Conservation (phyloP, 148 eudicot species). For the Heliamphora exappendiculata region DNA sequence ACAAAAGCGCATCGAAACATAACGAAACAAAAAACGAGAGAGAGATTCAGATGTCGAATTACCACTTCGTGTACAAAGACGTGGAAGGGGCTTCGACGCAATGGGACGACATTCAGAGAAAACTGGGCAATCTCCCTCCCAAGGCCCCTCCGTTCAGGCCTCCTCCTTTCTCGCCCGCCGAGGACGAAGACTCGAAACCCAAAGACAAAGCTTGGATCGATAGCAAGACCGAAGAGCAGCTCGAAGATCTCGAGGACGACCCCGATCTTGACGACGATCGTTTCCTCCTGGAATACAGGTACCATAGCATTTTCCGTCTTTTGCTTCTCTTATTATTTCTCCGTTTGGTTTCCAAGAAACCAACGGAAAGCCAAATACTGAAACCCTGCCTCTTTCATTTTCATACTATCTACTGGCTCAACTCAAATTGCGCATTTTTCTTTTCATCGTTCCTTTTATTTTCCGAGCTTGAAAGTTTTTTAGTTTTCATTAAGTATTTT, state of each 20-base stretch:
- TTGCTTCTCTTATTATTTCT: background rate
- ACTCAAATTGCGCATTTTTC: too few species aligned
- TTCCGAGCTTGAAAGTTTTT: too few species aligned
- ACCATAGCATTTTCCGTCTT: background rate
- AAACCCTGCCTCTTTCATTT: too few species aligned
- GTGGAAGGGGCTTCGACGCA: conserved; percentile 82
- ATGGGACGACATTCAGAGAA: conserved; percentile 88
- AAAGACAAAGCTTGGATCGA: conserved; percentile 72
- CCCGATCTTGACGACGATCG: conserved; percentile 75
- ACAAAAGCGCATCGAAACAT: too few species aligned
- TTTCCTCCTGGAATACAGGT: conserved; percentile 82
- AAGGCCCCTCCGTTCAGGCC: conserved; percentile 74
- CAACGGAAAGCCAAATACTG: background rate
- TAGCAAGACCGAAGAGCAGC: conserved; percentile 68
- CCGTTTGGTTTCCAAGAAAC: background rate
- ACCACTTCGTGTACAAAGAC: conserved; percentile 83
- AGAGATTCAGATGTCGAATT: conserved; percentile 41
- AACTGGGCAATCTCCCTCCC: conserved; percentile 65
- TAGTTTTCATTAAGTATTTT: too few species aligned
- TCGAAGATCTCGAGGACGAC: conserved; percentile 83
- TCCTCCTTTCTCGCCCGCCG: conserved; percentile 54
- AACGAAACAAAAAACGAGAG: too few species aligned
- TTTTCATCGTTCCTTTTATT: too few species aligned
- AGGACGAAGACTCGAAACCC: conserved; percentile 52
- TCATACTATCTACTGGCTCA: too few species aligned